phyloP scores from a whole-genome alignment of 257 asterid species.

The Ilex aquifolium region DNA sequence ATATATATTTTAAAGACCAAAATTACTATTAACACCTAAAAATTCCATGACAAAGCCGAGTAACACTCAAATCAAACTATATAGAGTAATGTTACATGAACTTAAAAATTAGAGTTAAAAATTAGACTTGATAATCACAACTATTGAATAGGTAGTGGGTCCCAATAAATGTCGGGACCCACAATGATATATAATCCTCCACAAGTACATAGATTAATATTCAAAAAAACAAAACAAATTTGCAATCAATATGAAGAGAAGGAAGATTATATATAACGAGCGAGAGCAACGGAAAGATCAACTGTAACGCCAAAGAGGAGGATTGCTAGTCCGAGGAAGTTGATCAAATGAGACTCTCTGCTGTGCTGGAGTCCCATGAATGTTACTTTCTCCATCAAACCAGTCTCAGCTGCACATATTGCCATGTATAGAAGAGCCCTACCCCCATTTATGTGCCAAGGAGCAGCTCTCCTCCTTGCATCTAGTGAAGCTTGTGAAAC shows the following conservation, averaged over 20 bases:
- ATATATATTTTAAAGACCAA: too few relatives aligned
- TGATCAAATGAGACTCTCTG: slow-evolving; percentile 41
- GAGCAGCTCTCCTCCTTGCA: slow-evolving; percentile 24
- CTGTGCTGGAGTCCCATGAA: slow-evolving; percentile 22
- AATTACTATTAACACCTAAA: too few relatives aligned
- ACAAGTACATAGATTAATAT: background rate
- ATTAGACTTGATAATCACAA: too few relatives aligned
- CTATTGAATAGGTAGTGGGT: too few relatives aligned
- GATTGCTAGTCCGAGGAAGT: slow-evolving; percentile 54
- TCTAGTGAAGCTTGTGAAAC: slow-evolving; percentile 31
- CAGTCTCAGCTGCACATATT: slow-evolving; percentile 60
- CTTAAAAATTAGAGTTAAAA: too few relatives aligned
- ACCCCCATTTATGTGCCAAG: slow-evolving; percentile 59
- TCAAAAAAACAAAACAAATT: background rate
- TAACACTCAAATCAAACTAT: too few relatives aligned
- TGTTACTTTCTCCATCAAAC: slow-evolving; percentile 61
- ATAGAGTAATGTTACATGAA: too few relatives aligned
- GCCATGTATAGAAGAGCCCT: slow-evolving; percentile 61
- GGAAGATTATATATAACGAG: slow-evolving; percentile 27
- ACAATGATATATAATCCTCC: too few relatives aligned
- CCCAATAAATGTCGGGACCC: too few relatives aligned
- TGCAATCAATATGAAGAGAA: background rate
- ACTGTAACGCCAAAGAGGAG: slow-evolving; percentile 64
- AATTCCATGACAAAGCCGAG: too few relatives aligned
- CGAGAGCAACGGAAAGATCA: slow-evolving; percentile 56